Evolutionary conservation across 805 yeast genomes (phyloP), one percentile per base, ranked within the genome.

Genomic region (Naumovozyma castellii): DNA sequence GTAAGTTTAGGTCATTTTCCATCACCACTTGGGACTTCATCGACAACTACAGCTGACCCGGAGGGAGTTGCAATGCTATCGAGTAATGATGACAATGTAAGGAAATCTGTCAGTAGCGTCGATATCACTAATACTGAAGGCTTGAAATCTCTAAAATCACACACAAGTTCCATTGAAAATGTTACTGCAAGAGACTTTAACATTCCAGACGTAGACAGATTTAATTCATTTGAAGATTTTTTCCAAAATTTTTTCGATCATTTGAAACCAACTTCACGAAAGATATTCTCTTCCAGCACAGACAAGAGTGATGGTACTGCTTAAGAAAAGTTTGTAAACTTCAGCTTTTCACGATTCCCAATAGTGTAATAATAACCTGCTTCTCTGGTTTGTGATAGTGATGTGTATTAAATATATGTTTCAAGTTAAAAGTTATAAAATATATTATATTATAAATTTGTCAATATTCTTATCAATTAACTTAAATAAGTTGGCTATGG

Each of bases 141-240:
- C 8, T 9, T 13, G 5, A 29, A 29, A 29, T 12, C 13, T 5
- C 5, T 29, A 8, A 33, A 29, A 30, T 46, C 53, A 18, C 48
- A 42, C 6, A 42, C 31, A 4, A 45, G 47, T 19, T 38, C 43
- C 9, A 39, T 41, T 8, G 39, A 42, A 20, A 43, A 42, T 35
- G 19, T 39, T 20, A 16, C 38, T 19, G 32, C 43, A 20, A 45
- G 43, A 13, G 34, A 45, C 40, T 48, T 50, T 36, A 15, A 17
- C 9, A 51, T 70, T n/a, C 74, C 73, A 2, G 75, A 72, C 46
- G 68, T 69, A 8, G 62, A 71, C 1, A 67, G 67, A 35, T 72
- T 73, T 48, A 68, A 66, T 39, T 69, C 71, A 2, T 75, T 75
- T 50, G 79, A 75, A 44, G 79, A 75, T 38, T 75, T 75, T 53